Percentiles rank a stretch among this genome's conserved stretches.
These are phyloP conservation scores for Paxillus involutus DNA, from an alignment of 768 basidiomycete genomes.

Conservation along the genomic window DNA sequence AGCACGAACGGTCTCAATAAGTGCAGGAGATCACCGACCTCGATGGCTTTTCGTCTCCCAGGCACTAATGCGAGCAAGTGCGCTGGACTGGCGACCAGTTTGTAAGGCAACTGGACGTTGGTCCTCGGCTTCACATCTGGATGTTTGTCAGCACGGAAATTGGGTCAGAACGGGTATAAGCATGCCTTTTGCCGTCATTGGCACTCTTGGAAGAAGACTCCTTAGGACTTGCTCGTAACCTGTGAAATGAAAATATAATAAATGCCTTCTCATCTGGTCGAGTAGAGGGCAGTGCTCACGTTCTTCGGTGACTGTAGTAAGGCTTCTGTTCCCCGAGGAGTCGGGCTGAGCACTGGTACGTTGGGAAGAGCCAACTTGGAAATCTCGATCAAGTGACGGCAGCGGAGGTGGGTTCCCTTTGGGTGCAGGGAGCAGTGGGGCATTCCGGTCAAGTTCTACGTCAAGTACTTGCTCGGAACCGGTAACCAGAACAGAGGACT, in stretches of 20 bases:
- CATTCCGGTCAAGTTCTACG: constrained; percentile 46
- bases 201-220: constrained; percentile 39
- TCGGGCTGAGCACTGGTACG: constrained; percentile 1
- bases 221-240: constrained; percentile 34
- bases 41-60: constrained; percentile 49
- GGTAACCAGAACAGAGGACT: constrained; percentile 31
- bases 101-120: constrained; percentile 36
- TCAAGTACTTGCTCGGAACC: constrained; percentile 54
- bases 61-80: constrained; percentile 37
- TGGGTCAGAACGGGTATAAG: background rate
- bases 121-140: constrained; percentile 38
- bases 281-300: constrained; percentile 12
- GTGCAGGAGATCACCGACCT: constrained; percentile 33
- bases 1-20: background rate
- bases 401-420: constrained; percentile 20
- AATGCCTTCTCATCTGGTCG: background rate
- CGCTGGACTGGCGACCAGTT: constrained; percentile 32
- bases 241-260: constrained; percentile 9
- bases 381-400: constrained; percentile 28
- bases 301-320: constrained; percentile 10
- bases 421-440: constrained; percentile 34
- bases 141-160: background rate
- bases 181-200: constrained; percentile 44
- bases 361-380: background rate
- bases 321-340: background rate